Percentiles rank a stretch among this genome's conserved stretches.
phyloP scores from a whole-genome alignment of 1,284 basidiomycete genomes.

The Ustilago cynodontis region DNA sequence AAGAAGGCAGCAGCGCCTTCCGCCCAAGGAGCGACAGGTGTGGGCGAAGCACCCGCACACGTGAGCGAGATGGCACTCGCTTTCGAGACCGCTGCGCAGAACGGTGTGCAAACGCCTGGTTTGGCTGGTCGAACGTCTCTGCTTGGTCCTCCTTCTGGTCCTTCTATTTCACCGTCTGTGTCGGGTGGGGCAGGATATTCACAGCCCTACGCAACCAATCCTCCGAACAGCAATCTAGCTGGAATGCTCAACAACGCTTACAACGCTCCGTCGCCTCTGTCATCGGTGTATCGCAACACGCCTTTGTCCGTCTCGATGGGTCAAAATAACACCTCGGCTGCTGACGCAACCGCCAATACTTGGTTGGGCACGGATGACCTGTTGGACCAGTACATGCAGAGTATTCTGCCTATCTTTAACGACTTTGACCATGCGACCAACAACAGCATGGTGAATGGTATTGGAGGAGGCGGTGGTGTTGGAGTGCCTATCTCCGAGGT shows the following conservation, averaged over 20 bases:
- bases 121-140: conserved; percentile 17
- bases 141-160: conserved; percentile 7
- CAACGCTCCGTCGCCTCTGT: conserved; percentile 22
- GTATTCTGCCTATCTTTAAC: conserved; percentile 52
- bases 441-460: conserved; percentile 37
- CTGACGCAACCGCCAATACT: conserved; percentile 37
- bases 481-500: conserved; percentile 47
- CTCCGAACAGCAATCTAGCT: not conserved
- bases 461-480: conserved; percentile 39
- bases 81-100: conserved; percentile 40
- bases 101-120: conserved; percentile 33
- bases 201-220: conserved; percentile 9
- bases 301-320: conserved; percentile 3
- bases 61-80: conserved; percentile 53
- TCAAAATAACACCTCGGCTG: conserved; percentile 9
- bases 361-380: conserved; percentile 52
- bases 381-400: conserved; percentile 52
- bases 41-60: conserved; percentile 4
- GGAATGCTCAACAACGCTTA: conserved; percentile 18
- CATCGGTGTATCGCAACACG: conserved; percentile 21
- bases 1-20: conserved; percentile 6
- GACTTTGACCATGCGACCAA: conserved; percentile 50
- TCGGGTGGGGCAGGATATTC: conserved; percentile 9
- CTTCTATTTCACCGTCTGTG: conserved; percentile 12
- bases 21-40: conserved; percentile 7